These are phyloP conservation scores for Penicillium sp. DNA, from an alignment of 2,329 filamentous ascomycete genomes.

Conservation along the genomic window DNA sequence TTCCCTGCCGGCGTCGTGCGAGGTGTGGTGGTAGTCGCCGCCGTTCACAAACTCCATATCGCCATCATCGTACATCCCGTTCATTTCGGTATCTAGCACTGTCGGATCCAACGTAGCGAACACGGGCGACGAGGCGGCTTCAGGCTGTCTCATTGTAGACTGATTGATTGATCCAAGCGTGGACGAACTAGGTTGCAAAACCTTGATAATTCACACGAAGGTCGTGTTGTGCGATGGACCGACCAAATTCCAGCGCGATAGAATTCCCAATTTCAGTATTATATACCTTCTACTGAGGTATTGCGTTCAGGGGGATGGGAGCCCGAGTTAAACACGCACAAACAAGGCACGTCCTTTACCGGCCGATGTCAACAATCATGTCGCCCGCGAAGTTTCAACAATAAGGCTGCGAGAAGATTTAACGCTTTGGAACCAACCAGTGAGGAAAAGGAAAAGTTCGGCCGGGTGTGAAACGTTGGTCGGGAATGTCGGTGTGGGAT, in stretches of 20 bases:
- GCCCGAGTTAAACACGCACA: neutral
- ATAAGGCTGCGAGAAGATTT: neutral
- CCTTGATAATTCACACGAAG: neutral
- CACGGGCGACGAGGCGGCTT: conserved; percentile 32
- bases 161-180: neutral
- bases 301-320: neutral
- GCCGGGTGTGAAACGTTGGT: neutral
- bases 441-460: neutral
- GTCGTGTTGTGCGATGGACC: neutral
- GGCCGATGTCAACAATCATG: conserved; percentile 1
- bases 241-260: neutral
- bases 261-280: neutral
- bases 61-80: conserved; percentile 35
- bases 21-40: conserved; percentile 33
- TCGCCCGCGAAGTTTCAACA: neutral
- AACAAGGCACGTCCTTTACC: conserved; percentile 2
- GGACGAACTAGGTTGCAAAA: neutral
- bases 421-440: neutral
- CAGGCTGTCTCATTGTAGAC: conserved; percentile 34
- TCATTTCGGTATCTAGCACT: conserved; percentile 42
- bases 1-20: conserved; percentile 34
- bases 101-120: conserved; percentile 39
- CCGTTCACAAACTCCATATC: conserved; percentile 43
- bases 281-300: neutral
- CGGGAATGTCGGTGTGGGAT: conserved; percentile 7